Base-by-base conservation (phyloP, 2,329 filamentous ascomycete species). In the Fusarium sp. region DNA sequence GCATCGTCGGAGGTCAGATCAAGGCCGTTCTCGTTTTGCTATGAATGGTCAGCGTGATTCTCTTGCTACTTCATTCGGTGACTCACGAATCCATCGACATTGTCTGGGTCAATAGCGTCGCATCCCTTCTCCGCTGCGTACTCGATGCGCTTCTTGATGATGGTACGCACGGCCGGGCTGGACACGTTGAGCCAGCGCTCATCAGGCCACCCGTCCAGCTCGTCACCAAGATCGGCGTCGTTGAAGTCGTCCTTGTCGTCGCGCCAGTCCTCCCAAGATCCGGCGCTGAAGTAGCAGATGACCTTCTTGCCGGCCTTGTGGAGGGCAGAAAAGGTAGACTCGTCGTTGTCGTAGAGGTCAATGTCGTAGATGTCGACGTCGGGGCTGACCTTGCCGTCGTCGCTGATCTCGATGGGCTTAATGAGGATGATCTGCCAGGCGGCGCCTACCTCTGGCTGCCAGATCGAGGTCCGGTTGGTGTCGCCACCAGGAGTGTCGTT, bases 241-340 rank as follows among this genome's bases (percentile, higher is more conserved):
- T 83, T 78, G 77, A 94, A 94, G 7, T 88, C 76, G 33, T 78
- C 79, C 20, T 86, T 85, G 78, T 94, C 93, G 1, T 86, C 81
- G 5, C 92, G 87, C 84, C 87, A 90, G 62, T 90, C 79, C 81
- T 95, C 93, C 75, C 88, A 93, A 9, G 89, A 91, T 1, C 93
- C 93, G 0, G 91, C 92, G 62, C 90, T 92, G 83, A 94, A 94
- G 82, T 95, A 95, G 84, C 93, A 95, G 68, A 94, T 91, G 63
- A 94, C 89, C 70, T 88, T 90, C 78, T 89, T 89, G 13, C 87
- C 88, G 9, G 83, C 80, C 62, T 88, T 89, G 67, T 87, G 84
- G 80, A 92, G 90, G 14, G 91, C 84, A 70, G 90, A 85, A 66
- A 93, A 79, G 4, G 80, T 80, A 20, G 71, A 59, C 2, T 66